Evolutionary conservation across 2,329 filamentous ascomycete genomes (phyloP).

Genomic region (Cercospora nicotianae): DNA sequence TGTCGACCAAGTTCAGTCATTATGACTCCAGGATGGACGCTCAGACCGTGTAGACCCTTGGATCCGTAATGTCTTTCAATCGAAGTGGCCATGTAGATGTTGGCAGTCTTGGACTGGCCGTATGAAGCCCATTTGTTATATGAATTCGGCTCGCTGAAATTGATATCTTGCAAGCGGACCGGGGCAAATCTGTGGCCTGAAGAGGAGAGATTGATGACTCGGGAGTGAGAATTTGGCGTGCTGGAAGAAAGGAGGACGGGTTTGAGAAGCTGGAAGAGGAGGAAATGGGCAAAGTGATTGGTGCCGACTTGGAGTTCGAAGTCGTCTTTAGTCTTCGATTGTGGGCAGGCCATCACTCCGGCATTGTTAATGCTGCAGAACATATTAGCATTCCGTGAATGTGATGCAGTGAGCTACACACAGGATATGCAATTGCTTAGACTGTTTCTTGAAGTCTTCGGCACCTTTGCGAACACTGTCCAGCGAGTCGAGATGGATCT

Average conservation of each 20-base stretch:
- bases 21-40: conserved; percentile 52
- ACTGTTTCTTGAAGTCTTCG: conserved; percentile 35
- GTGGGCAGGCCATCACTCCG: conserved; percentile 43
- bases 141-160: conserved; percentile 34
- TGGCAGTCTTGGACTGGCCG: conserved; percentile 53
- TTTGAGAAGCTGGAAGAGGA: conserved; percentile 55
- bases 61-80: conserved; percentile 52
- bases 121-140: conserved; percentile 47
- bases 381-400: conserved; percentile 51
- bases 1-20: conserved; percentile 27
- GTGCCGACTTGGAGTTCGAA: conserved; percentile 54
- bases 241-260: conserved; percentile 45
- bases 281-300: conserved; percentile 54
- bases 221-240: conserved; percentile 45
- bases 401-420: conserved; percentile 18
- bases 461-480: conserved; percentile 39
- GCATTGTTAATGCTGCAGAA: conserved; percentile 48
- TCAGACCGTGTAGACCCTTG: conserved; percentile 47
- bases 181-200: conserved; percentile 43
- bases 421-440: conserved; percentile 43
- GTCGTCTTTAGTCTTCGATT: conserved; percentile 23
- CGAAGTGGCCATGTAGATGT: conserved; percentile 53
- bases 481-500: conserved; percentile 38
- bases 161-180: conserved; percentile 45
- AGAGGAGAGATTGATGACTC: conserved; percentile 51